Conservation (phyloP, 257 asterid genomes). For the Solanum okadae region DNA sequence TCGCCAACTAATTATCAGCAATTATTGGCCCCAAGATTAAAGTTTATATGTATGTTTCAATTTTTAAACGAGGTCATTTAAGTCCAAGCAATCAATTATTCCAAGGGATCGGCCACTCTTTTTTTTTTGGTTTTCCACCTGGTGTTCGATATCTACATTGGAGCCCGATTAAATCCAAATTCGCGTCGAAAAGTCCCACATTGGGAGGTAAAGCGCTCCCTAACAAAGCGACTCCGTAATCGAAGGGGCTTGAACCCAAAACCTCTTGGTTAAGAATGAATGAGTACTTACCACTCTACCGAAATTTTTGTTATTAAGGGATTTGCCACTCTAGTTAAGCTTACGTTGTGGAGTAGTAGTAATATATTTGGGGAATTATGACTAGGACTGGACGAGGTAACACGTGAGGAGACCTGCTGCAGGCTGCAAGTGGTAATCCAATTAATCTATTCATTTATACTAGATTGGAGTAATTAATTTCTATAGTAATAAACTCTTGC, state of each 20-base stretch:
- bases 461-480: not conserved
- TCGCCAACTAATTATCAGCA: too few species aligned
- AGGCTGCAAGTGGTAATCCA: not conserved
- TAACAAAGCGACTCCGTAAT: too few species aligned
- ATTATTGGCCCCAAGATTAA: not conserved
- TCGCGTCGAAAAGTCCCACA: too few species aligned
- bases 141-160: too few species aligned
- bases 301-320: too few species aligned
- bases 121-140: too few species aligned
- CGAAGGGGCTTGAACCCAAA: fast-evolving
- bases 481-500: not conserved
- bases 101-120: too few species aligned
- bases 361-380: not conserved
- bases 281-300: too few species aligned
- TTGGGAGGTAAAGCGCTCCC: fast-evolving
- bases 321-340: not conserved
- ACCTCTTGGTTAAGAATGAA: too few species aligned
- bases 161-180: too few species aligned
- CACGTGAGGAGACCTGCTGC: not conserved
- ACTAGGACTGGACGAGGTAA: not conserved
- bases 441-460: not conserved
- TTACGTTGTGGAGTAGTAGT: not conserved
- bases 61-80: not conserved
- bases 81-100: not conserved
- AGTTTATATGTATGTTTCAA: not conserved